phyloP scores from a whole-genome alignment of 2,329 filamentous ascomycete genomes.

The Neofusicoccum kwambonambiense region DNA sequence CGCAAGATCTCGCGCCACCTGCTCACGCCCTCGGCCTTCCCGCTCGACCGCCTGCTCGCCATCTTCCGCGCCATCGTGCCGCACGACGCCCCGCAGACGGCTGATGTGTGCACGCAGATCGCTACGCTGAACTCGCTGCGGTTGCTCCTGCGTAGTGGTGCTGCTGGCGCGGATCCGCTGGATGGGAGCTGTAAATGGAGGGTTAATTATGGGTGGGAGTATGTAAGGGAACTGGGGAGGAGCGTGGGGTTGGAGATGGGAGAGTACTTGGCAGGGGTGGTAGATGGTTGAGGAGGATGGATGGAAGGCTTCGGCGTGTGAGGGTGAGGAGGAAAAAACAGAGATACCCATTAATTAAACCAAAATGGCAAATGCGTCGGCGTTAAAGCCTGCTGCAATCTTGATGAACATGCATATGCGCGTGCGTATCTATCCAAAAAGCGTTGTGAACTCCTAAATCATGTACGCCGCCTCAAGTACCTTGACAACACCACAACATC shows the following conservation, averaged over 20 bases:
- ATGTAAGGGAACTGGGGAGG: constrained; percentile 66
- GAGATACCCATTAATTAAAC: not conserved
- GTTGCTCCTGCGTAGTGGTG: constrained; percentile 63
- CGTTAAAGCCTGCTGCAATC: too few species aligned
- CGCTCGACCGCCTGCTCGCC: constrained; percentile 74
- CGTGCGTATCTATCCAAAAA: too few species aligned
- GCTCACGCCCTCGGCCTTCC: constrained; percentile 73
- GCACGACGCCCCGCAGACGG: constrained; percentile 36
- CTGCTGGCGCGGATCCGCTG: constrained; percentile 57
- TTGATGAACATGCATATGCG: too few species aligned
- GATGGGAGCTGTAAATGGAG: constrained; percentile 62
- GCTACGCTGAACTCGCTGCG: constrained; percentile 71
- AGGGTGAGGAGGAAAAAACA: not conserved
- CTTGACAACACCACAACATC: too few species aligned
- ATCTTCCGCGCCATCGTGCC: constrained; percentile 67
- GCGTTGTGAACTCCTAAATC: too few species aligned
- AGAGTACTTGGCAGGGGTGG: constrained; percentile 49
- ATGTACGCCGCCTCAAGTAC: too few species aligned
- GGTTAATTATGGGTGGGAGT: constrained; percentile 77
- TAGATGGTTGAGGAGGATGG: not conserved
- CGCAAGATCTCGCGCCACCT: constrained; percentile 75
- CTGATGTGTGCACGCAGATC: constrained; percentile 55
- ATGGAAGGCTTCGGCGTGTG: not conserved
- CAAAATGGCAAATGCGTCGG: not conserved
- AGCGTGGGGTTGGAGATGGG: constrained; percentile 76